Percentiles rank a stretch among this genome's conserved stretches.
Evolutionary conservation across 169 alveolate species (phyloP).

Genomic region (Cryptosporidium tyzzeri): DNA sequence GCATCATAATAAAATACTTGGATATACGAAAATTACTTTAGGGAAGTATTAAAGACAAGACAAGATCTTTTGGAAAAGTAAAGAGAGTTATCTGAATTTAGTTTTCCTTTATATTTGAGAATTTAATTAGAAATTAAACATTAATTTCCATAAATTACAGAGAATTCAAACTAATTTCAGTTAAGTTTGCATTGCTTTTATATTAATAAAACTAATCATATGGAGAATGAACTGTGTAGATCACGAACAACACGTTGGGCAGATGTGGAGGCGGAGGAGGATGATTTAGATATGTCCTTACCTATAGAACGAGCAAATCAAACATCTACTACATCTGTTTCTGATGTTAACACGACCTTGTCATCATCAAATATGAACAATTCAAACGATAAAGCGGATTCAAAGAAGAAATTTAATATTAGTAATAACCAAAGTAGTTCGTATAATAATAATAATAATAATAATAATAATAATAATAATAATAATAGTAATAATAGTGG

Average conservation of each 20-base stretch:
- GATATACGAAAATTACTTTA: background rate
- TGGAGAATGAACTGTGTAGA: slow-evolving; percentile 70
- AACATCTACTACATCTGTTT: background rate
- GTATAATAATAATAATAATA: background rate
- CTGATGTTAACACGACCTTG: background rate
- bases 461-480: background rate
- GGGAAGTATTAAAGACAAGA: background rate
- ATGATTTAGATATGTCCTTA: slow-evolving; percentile 65
- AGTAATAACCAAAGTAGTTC: background rate
- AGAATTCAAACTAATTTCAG: background rate
- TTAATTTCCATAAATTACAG: background rate
- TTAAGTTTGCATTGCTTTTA: background rate
- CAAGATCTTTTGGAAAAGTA: background rate
- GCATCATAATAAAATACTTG: background rate
- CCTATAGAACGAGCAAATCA: slow-evolving; percentile 16
- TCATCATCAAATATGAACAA: background rate
- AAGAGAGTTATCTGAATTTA: background rate
- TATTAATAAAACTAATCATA: slow-evolving; percentile 4
- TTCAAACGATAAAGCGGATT: background rate
- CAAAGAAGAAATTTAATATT: background rate
- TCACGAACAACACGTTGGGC: slow-evolving; percentile 76
- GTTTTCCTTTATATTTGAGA: background rate
- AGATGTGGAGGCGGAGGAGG: slow-evolving; percentile 74
- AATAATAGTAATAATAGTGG: background rate
- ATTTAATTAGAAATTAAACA: background rate